Evolutionary conservation across 257 asterid genomes (phyloP), one percentile per base, ranked within the genome.

Genomic region (Fraxinus cuspidata): DNA sequence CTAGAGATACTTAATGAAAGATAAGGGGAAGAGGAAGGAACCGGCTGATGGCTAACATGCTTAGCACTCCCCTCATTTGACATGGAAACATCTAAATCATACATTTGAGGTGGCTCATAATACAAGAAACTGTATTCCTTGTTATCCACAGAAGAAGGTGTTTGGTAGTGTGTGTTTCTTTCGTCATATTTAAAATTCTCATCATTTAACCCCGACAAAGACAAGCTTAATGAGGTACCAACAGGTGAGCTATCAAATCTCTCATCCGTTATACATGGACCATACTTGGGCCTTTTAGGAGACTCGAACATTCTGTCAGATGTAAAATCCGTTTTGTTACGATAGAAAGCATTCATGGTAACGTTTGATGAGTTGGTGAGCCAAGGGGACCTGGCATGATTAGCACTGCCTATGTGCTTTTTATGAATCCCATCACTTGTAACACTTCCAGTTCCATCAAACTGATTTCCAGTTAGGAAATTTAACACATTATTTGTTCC

Each of bases 141-240:
- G 23, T 73, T 81, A n/a, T 78, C 85, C 77, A 66, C 77, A 78
- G 81, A 56, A 71, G 80, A 80, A 27, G 83, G 81, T 9, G 83
- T 71, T 72, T 72, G 76, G 58, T 47, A 71, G 58, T 72, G 67
- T 76, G 79, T 86, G 75, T 81, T 85, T 78, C 88, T 90, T 81
- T 89, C 82, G 75, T 83, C 81, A 83, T 78, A 42, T 69, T 80
- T 85, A 72, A 25, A 64, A 74, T 78, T 73, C 76, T 74, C 88
- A 28, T 78, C 76, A 0, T 79, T 74, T 68, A 29, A 81, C 76
- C 89, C 90, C 71, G 72, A 31, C 34, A 85, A 42, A 38, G 95
- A 84, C 84, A 91, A 85, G 76, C 89, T 87, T 84, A 91, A 81
- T 76, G 82, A 70, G 77, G 87, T 89, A 75, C 81, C 77, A 69